Evolutionary conservation across 257 asterid genomes (phyloP).

Genomic region (Lycium ferocissimum): DNA sequence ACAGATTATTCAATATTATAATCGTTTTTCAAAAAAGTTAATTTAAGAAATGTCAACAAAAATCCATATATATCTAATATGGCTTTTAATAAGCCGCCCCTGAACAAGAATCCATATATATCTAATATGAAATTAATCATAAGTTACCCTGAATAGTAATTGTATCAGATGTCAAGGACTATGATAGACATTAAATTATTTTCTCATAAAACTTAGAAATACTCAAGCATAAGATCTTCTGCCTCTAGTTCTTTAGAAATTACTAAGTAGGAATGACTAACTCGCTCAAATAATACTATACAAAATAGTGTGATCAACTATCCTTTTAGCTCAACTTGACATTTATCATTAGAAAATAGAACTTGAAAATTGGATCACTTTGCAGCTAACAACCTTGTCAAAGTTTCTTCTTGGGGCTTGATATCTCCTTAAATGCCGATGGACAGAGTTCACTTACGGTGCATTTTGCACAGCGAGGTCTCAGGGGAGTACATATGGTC

Average conservation of each 20-base stretch:
- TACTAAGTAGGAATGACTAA: not conserved
- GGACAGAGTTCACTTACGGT: slow-evolving; percentile 71
- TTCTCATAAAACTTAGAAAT: no score
- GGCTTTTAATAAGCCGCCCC: no score
- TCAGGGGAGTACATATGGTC: slow-evolving; percentile 83
- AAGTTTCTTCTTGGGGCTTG: slow-evolving; percentile 36
- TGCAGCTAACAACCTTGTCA: not conserved
- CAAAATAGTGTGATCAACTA: not conserved
- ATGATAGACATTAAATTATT: no score
- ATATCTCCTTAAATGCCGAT: slow-evolving; percentile 75
- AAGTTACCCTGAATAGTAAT: no score
- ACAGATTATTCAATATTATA: no score
- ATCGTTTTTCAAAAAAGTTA: no score
- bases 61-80: no score
- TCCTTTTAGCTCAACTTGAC: not conserved
- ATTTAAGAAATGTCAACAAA: no score
- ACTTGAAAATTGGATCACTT: not conserved
- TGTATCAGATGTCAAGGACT: no score
- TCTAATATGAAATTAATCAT: no score
- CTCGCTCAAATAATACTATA: not conserved
- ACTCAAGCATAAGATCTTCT: no score
- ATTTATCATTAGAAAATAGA: not conserved
- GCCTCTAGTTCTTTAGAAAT: not conserved
- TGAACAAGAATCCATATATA: no score
- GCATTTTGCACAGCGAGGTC: slow-evolving; percentile 85